A percentile compares a stretch with the other conserved stretches of the same genome.
These are phyloP conservation scores for Chimonanthus salicifolius DNA, from an alignment of 164 flowering plant species.

Conservation along the genomic window DNA sequence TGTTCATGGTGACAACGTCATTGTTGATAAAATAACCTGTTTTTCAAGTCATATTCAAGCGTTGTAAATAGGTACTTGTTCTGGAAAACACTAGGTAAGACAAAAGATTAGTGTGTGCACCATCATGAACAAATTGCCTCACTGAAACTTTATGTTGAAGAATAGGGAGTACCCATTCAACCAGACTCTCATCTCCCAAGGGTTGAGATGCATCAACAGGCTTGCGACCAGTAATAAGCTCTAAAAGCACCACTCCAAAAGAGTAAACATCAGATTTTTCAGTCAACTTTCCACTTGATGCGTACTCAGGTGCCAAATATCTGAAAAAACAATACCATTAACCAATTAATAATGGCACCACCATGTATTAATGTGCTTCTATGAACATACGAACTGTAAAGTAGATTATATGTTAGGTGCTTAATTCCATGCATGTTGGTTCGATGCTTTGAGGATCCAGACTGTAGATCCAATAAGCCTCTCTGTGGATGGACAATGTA, in stretches of 20 bases:
- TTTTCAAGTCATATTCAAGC: no score
- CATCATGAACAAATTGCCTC: no score
- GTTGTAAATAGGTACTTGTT: no score
- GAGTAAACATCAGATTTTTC: conserved; percentile 86
- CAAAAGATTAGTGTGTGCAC: no score
- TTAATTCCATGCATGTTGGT: neutral
- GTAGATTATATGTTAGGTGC: neutral
- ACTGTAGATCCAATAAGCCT: neutral
- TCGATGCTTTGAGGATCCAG: neutral
- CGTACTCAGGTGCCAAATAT: conserved; percentile 91
- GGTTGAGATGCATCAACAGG: conserved; percentile 59
- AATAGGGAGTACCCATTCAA: conserved; percentile 63
- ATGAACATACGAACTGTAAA: neutral
- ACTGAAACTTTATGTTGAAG: neutral
- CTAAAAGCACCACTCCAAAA: conserved; percentile 77
- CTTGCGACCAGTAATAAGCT: conserved; percentile 69
- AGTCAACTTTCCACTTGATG: conserved; percentile 77
- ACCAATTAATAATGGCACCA: neutral
- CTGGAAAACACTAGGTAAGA: no score
- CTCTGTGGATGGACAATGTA: neutral
- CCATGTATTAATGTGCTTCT: no score
- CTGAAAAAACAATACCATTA: conserved; percentile 25
- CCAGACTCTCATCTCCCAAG: conserved; percentile 67
- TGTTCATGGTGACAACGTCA: no score
- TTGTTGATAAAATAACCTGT: no score